Base-by-base conservation (phyloP, 352 stramenopile species). In the Pythium dissotocum region DNA sequence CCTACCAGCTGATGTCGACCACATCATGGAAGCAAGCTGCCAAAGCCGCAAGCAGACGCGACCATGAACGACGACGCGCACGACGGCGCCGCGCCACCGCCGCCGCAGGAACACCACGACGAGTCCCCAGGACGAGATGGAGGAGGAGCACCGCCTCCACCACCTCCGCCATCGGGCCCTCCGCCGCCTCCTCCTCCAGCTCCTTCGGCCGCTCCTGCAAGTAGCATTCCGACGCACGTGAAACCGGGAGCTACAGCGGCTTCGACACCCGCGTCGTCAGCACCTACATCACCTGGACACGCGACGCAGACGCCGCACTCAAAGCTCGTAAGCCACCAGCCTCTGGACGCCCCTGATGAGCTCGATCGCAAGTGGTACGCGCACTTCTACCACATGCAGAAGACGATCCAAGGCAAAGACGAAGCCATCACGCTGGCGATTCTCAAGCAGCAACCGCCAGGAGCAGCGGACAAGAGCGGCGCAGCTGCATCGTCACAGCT, bases 381-480 rank as follows among this genome's bases (percentile, higher is more conserved):
- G 46, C 87, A 95, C 53, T 94, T 89, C 55, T 91, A 93, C 58
- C 82, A 92, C 68, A 88, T 93, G 79, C 87, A 94, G 54, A 95
- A 94, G 67, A 72, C 82, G 30, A 84, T 95, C 35, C 81, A 89
- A 30, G 77, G 77, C 59, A 92, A 92, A 54, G 84, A 93, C 71
- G 82, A 93, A 32, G 55, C 72, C 2, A 65, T 75, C 1, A 68
- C 71, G 24, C 70, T 94, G 14, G 75, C 71, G 18, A 74, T 91
- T 4, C 68, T 94, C 18, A 92, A 95, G 65, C 78, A 87, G 61
- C 68, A 80, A 59, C 70, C 81, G 9, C n/a, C 67, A 13, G 69
- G 42, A 7, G 16, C 69, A 14, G 33, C 32, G 4, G 65, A 63
- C 21, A 65, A 63, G 24, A 67, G 80, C 42, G 67, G 64, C 16